Percentiles rank a stretch among this genome's conserved stretches.
These are phyloP conservation scores for Salix suchowensis DNA, from an alignment of 345 rosid species.

Conservation along the genomic window DNA sequence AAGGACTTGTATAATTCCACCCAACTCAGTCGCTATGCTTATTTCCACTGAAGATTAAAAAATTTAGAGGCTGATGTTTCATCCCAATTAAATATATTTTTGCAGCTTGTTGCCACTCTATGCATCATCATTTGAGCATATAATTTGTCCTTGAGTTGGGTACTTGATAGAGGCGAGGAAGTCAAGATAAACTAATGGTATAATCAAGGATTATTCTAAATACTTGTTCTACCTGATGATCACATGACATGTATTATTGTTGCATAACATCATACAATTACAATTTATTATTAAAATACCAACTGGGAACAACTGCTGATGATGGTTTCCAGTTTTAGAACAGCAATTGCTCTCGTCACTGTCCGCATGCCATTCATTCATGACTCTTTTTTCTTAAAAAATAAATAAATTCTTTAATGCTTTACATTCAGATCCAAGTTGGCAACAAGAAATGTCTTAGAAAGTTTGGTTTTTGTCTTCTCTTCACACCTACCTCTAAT, in stretches of 20 bases:
- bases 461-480: conserved; percentile 28
- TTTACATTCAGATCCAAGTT: conserved; percentile 6
- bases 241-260: neutral
- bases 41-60: conserved; percentile 15
- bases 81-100: conserved; percentile 13
- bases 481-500: conserved; percentile 7
- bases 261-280: neutral
- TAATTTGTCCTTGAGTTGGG: neutral
- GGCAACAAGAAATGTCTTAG: conserved; percentile 22
- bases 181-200: neutral
- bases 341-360: conserved; percentile 13
- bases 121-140: neutral
- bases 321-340: conserved; percentile 12
- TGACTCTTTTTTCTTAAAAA: neutral
- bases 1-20: neutral
- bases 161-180: conserved; percentile 12
- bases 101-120: conserved; percentile 7
- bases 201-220: conserved; percentile 16
- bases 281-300: neutral
- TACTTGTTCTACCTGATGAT: neutral
- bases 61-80: conserved; percentile 19
- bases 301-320: neutral
- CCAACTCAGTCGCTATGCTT: neutral
- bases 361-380: conserved; percentile 10
- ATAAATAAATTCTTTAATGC: neutral